Evolutionary conservation across 352 stramenopile species (phyloP).

Genomic region (Pythium inflatum): DNA sequence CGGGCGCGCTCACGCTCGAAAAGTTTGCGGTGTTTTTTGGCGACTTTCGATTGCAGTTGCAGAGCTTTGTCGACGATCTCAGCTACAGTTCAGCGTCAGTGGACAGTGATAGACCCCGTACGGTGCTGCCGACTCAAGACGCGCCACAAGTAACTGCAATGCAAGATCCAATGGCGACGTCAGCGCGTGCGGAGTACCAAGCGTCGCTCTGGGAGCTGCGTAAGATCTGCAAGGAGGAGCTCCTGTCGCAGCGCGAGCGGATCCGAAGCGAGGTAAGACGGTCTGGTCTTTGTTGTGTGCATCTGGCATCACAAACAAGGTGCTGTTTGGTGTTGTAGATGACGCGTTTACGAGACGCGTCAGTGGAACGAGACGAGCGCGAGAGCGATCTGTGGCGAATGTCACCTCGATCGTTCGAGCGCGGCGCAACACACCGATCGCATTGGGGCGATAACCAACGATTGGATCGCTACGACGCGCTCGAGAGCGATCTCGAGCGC

Average conservation of each 20-base stretch:
- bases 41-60: constrained; percentile 72
- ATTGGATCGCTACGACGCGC: constrained; percentile 44
- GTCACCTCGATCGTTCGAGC: not conserved
- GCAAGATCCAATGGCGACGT: not conserved
- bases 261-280: constrained; percentile 38
- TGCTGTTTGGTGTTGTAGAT: constrained; percentile 25
- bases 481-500: constrained; percentile 61
- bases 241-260: constrained; percentile 48
- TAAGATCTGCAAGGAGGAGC: constrained; percentile 64
- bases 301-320: not conserved
- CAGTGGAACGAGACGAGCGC: no score
- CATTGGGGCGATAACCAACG: constrained; percentile 22
- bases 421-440: not conserved
- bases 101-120: no score
- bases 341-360: constrained; percentile 8
- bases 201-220: constrained; percentile 58
- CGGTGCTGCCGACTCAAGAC: no score
- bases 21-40: constrained; percentile 73
- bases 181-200: constrained; percentile 38
- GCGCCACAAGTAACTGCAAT: not conserved
- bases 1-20: constrained; percentile 60
- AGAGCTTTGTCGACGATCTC: constrained; percentile 66
- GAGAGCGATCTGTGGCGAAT: not conserved
- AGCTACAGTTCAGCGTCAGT: constrained; percentile 36
- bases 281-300: not conserved